Evolutionary conservation across 148 eudicot genomes (phyloP).

Genomic region (Chenopodium suecicum): DNA sequence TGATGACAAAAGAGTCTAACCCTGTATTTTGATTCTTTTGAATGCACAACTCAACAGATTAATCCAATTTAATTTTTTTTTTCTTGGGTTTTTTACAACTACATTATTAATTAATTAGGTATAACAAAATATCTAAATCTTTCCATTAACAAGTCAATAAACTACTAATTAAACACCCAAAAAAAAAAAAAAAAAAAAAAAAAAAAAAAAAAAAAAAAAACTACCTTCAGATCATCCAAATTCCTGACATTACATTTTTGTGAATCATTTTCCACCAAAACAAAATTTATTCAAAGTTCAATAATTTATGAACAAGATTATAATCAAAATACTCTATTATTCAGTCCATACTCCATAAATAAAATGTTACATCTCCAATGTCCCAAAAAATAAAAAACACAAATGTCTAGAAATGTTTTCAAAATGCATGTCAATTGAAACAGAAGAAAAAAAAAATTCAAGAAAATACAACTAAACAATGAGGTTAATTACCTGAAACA

Average conservation of each 20-base stretch:
- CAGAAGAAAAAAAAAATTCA: neutral
- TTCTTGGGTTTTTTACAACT: no score
- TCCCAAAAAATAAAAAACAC: neutral
- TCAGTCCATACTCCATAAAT: neutral
- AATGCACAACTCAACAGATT: no score
- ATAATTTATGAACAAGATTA: neutral
- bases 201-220: neutral
- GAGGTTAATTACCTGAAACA: neutral
- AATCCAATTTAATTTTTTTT: no score
- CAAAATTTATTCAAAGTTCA: neutral
- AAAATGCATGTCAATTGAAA: conserved; percentile 1
- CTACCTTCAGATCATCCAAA: neutral
- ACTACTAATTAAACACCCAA: neutral
- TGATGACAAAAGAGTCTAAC: no score
- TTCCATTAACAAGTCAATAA: neutral
- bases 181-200: neutral
- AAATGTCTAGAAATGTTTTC: neutral
- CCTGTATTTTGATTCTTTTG: neutral
- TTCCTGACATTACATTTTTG: neutral
- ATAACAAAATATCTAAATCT: no score
- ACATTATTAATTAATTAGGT: no score
- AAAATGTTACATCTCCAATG: neutral
- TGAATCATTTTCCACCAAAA: neutral
- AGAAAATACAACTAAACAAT: neutral
- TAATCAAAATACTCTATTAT: neutral